A percentile compares a stretch with the other conserved stretches of the same genome.
Conservation (phyloP, 1,139 yeast genomes). For the Hanseniaspora uvarum region DNA sequence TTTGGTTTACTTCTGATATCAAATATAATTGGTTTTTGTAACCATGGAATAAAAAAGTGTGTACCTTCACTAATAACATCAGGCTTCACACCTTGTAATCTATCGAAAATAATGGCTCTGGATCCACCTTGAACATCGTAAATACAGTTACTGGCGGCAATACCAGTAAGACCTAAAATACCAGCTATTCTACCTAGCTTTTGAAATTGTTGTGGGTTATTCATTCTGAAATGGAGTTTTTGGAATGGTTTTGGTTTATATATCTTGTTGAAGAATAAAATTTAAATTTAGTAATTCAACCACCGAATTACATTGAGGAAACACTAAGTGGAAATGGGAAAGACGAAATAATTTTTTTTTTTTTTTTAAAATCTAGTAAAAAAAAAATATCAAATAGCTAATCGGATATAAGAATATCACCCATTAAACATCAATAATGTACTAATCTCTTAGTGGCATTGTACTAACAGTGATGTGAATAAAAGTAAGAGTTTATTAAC, state of each 20-base stretch:
- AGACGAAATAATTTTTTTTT: too few relatives aligned
- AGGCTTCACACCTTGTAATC: slow-evolving; percentile 79
- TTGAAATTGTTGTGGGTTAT: slow-evolving; percentile 24
- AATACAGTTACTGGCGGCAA: slow-evolving; percentile 61
- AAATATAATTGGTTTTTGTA: slow-evolving; percentile 77
- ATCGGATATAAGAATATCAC: not conserved
- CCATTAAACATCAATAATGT: not conserved
- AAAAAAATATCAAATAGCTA: not conserved
- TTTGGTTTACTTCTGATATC: slow-evolving; percentile 92
- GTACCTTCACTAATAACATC: slow-evolving; percentile 92
- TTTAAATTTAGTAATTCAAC: too few relatives aligned
- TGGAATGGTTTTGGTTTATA: not conserved
- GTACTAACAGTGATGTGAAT: too few relatives aligned
- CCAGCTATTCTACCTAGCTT: slow-evolving; percentile 42
- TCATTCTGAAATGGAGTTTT: slow-evolving; percentile 4
- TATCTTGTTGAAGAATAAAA: too few relatives aligned
- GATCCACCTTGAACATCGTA: slow-evolving; percentile 95
- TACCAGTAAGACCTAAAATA: slow-evolving; percentile 58
- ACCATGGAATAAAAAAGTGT: slow-evolving; percentile 91
- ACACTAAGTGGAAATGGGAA: too few relatives aligned
- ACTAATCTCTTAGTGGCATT: too few relatives aligned
- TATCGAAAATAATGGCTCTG: slow-evolving; percentile 89
- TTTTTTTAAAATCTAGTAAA: not conserved
- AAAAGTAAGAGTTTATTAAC: too few relatives aligned
- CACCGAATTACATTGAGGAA: too few relatives aligned